Percentiles rank a stretch among this genome's conserved stretches.
These are phyloP conservation scores for Pyricularia grisea DNA, from an alignment of 2,329 filamentous ascomycete genomes.

Conservation along the genomic window DNA sequence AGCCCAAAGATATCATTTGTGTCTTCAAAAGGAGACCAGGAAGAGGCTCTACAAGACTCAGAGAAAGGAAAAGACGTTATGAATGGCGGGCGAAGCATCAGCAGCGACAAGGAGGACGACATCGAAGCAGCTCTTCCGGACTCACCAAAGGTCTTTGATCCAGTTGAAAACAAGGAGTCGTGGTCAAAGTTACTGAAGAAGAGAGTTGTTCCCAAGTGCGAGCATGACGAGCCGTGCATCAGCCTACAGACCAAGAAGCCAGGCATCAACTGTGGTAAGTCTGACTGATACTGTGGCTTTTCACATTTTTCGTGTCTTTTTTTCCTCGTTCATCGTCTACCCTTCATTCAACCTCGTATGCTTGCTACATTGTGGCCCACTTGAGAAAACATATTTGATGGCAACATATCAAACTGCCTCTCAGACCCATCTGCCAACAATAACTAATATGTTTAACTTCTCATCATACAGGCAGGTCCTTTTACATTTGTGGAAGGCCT, in stretches of 20 bases:
- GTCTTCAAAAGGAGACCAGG: not conserved
- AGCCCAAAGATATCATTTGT: not conserved
- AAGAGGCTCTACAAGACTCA: not conserved
- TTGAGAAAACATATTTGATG: not conserved
- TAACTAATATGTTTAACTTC: not conserved
- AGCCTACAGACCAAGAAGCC: constrained; percentile 79
- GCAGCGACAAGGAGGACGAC: constrained; percentile 10
- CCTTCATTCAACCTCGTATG: not conserved
- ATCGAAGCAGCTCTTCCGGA: constrained; percentile 3
- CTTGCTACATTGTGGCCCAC: not conserved
- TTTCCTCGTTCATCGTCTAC: not conserved
- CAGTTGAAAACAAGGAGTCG: constrained; percentile 64
- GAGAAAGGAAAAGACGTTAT: not conserved
- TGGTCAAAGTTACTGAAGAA: constrained; percentile 81
- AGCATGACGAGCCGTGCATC: constrained; percentile 82
- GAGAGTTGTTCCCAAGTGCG: constrained; percentile 66
- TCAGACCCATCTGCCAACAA: not conserved
- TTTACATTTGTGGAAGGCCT: constrained; percentile 59
- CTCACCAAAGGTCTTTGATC: constrained; percentile 45
- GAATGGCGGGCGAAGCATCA: not conserved
- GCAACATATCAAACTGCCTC: not conserved
- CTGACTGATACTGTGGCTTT: not conserved
- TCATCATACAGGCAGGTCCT: constrained; percentile 40
- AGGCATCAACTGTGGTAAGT: constrained; percentile 66
- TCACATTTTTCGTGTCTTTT: constrained; percentile 2